A percentile compares a stretch with the other conserved stretches of the same genome.
phyloP scores from a whole-genome alignment of 306 rosid species.

The Quercus dentata region DNA sequence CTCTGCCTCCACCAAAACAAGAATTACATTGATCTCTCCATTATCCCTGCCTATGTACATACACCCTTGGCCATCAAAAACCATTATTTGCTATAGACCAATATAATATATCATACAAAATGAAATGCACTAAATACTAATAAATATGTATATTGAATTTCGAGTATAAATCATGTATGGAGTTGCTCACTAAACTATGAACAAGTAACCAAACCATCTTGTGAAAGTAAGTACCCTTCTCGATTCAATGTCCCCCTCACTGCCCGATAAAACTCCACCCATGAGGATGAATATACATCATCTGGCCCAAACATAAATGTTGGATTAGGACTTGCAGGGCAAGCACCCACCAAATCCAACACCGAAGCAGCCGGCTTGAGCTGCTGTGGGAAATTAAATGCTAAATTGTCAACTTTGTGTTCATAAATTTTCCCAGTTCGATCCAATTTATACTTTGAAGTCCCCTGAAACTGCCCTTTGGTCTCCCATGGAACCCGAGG shows the following conservation, averaged over 20 bases:
- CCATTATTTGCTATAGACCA: constrained; percentile 31
- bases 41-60: constrained; percentile 45
- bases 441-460: constrained; percentile 80
- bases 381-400: constrained; percentile 73
- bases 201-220: constrained; percentile 69
- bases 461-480: constrained; percentile 91
- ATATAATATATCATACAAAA: constrained; percentile 16
- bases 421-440: constrained; percentile 84
- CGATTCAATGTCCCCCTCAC: constrained; percentile 61
- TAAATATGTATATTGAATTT: constrained; percentile 17
- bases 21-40: constrained; percentile 33
- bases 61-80: constrained; percentile 39
- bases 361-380: constrained; percentile 69
- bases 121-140: constrained; percentile 7
- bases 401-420: constrained; percentile 87
- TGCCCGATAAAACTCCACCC: constrained; percentile 72
- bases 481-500: constrained; percentile 97
- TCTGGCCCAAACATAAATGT: constrained; percentile 72
- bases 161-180: constrained; percentile 33
- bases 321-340: constrained; percentile 88
- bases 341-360: constrained; percentile 77
- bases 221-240: constrained; percentile 53
- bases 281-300: constrained; percentile 62
- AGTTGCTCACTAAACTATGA: constrained; percentile 40
- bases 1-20: constrained; percentile 38